phyloP scores from a whole-genome alignment of 2,329 filamentous ascomycete genomes.

The Ascochyta koolunga region DNA sequence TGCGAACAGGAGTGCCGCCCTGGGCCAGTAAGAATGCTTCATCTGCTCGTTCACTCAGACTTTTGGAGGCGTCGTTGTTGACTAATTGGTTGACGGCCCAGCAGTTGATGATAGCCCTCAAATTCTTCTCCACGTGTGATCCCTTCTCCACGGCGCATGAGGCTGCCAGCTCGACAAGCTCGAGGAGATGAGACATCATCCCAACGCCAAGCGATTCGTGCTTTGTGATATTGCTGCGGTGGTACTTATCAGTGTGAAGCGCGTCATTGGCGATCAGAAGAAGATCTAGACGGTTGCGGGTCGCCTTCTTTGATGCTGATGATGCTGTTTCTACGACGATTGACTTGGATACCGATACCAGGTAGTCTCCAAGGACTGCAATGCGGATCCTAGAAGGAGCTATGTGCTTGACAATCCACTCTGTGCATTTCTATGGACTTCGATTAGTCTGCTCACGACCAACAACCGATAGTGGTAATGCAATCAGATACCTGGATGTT shows the following conservation, averaged over 20 bases:
- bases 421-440: slow-evolving; percentile 75
- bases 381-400: slow-evolving; percentile 70
- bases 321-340: slow-evolving; percentile 45
- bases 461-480: slow-evolving; percentile 23
- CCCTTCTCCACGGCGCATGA: slow-evolving; percentile 61
- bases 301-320: slow-evolving; percentile 55
- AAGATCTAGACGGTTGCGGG: slow-evolving; percentile 74
- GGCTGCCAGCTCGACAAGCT: slow-evolving; percentile 66
- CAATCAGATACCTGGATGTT: slow-evolving; percentile 44
- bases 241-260: slow-evolving; percentile 58
- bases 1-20: slow-evolving; percentile 51
- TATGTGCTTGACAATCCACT: slow-evolving; percentile 79
- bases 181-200: slow-evolving; percentile 64
- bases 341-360: slow-evolving; percentile 71
- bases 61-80: slow-evolving; percentile 57
- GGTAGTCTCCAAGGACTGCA: slow-evolving; percentile 74
- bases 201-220: slow-evolving; percentile 18
- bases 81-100: slow-evolving; percentile 76
- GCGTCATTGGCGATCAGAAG: slow-evolving; percentile 81
- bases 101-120: slow-evolving; percentile 64
- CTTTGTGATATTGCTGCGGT: slow-evolving; percentile 19
- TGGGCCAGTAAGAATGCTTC: slow-evolving; percentile 47
- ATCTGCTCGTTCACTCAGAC: slow-evolving; percentile 65
- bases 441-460: slow-evolving; percentile 42
- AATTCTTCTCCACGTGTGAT: slow-evolving; percentile 69